Base-by-base conservation (phyloP, 2,329 filamentous ascomycete species). In the Microsporum canis region DNA sequence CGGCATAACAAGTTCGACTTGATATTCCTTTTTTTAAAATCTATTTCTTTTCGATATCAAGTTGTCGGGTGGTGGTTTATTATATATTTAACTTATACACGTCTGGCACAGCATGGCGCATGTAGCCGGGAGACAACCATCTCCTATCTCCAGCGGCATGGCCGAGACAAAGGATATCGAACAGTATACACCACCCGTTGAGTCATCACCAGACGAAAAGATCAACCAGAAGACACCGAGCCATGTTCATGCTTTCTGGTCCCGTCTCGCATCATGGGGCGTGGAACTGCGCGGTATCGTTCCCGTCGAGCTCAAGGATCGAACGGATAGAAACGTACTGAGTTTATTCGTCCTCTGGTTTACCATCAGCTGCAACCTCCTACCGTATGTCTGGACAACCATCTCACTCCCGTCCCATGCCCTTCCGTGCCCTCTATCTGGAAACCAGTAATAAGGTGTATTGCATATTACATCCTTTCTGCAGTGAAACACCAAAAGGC, bases 271-370 rank as follows among this genome's bases (percentile, higher is more conserved):
- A 7, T 58, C 63, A 58, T 67, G 71, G 65, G 80, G 79, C 5
- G 71, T 82, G 12, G 80, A 82, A 65, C 76, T 79, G 63, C 79
- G 80, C 63, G 83, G 83, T 3, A 77, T 83, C 66, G 77, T 76
- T 61, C 83, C 83, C 0, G 80, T 86, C 27, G 79, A 82, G 0
- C 63, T 78, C 27, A 78, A 82, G 60, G 73, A 81, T 63, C 75
- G 83, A 47, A 84, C 77, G 0, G 77, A 81, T 63, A 82, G 74
- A 6, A 74, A 76, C 39, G 81, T 81, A 65, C 76, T 76, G 69
- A 81, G 82, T 63, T 74, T 85, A 53, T 85, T 85, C 67, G 61
- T 64, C 39, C 49, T 65, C 47, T 84, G 83, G 76, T 83, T 84
- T 67, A 82, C 80, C 23, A 78, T 82, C 62, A 77, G 82, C 61